A percentile compares a stretch with the other conserved stretches of the same genome.
phyloP scores from a whole-genome alignment of 441 rosid genomes.

The Hura crepitans region DNA sequence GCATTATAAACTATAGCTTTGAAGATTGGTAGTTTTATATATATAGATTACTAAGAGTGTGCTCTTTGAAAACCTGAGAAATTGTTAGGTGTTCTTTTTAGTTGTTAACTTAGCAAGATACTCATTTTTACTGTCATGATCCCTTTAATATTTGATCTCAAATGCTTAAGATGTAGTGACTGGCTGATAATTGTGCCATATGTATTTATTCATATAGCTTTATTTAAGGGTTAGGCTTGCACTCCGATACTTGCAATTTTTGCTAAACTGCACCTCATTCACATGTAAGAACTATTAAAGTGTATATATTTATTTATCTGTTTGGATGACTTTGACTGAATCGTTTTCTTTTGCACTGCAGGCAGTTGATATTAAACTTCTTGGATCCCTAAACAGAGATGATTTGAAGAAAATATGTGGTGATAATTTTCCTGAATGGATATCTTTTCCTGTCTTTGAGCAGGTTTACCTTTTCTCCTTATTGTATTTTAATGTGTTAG shows the following conservation, averaged over 20 bases:
- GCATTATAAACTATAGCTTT: neutral
- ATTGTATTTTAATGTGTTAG: neutral
- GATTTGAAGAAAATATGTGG: conserved; percentile 94
- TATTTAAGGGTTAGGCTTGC: neutral
- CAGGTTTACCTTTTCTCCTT: conserved; percentile 48
- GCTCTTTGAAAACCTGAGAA: neutral
- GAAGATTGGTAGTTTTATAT: neutral
- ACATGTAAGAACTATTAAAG: neutral
- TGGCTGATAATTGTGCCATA: neutral
- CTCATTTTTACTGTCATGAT: too few species aligned
- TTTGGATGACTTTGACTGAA: neutral
- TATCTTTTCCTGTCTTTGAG: conserved; percentile 90
- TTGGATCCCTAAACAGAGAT: conserved; percentile 77
- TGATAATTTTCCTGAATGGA: conserved; percentile 92
- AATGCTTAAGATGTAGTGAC: too few species aligned
- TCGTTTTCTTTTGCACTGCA: conserved; percentile 37
- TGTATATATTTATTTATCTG: neutral
- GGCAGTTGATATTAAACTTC: conserved; percentile 91
- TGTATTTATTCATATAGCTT: neutral
- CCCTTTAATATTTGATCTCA: too few species aligned
- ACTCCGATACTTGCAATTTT: neutral
- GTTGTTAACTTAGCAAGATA: too few species aligned
- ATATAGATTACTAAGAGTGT: neutral
- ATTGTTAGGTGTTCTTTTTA: conserved; percentile 1
- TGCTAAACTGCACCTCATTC: neutral